These are phyloP conservation scores for Apiospora pterosperma DNA, from an alignment of 2,329 filamentous ascomycete species.

Conservation along the genomic window DNA sequence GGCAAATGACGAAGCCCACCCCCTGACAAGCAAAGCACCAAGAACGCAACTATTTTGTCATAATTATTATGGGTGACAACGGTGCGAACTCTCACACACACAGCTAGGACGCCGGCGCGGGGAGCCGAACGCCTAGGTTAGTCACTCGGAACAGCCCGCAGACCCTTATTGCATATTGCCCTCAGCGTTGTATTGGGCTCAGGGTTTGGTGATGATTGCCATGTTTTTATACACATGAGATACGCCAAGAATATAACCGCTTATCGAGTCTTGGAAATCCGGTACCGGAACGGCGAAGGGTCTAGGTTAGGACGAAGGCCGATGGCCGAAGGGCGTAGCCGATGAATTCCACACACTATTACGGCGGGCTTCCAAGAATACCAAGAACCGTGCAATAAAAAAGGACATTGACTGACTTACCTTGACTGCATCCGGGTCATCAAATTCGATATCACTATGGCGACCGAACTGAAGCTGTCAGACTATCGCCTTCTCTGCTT, in stretches of 20 bases:
- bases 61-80: neutral
- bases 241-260: neutral
- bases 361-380: neutral
- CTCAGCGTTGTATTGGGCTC: neutral
- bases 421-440: neutral
- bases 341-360: neutral
- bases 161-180: neutral
- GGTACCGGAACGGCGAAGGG: neutral
- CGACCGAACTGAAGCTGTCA: slow-evolving; percentile 1
- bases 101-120: neutral
- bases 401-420: neutral
- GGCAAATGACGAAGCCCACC: neutral
- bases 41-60: neutral
- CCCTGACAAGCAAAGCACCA: neutral
- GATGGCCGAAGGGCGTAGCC: neutral
- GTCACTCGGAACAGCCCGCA: neutral
- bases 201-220: neutral
- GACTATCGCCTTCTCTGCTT: slow-evolving; percentile 52
- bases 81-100: neutral
- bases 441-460: neutral
- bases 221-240: neutral
- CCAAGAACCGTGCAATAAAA: neutral
- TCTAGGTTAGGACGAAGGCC: no score
- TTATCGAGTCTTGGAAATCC: neutral
- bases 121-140: neutral